Percentiles rank a stretch among this genome's conserved stretches.
Conservation (phyloP, 2,329 filamentous ascomycete species). For the Diaporthe amygdali region DNA sequence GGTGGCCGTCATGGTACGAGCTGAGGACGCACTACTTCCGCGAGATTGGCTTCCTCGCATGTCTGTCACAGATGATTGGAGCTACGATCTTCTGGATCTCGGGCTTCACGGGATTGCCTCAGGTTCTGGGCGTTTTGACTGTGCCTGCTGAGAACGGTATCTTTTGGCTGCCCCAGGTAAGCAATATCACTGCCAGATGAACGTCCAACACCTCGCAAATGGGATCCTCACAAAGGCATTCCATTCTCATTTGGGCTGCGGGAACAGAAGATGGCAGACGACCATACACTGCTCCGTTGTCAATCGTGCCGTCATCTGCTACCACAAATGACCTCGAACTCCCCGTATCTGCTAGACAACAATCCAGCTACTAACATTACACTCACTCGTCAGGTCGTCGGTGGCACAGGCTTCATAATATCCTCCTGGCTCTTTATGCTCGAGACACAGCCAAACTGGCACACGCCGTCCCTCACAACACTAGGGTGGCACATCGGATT, state of each 20-base stretch:
- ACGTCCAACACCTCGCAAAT: background rate
- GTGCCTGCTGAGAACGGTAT: slow-evolving; percentile 53
- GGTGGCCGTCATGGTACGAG: slow-evolving; percentile 64
- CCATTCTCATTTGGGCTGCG: no score
- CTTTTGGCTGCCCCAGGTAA: slow-evolving; percentile 66
- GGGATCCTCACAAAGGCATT: no score
- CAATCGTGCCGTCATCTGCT: background rate
- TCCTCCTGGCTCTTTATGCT: slow-evolving; percentile 66
- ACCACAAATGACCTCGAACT: background rate
- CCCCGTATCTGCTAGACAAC: background rate
- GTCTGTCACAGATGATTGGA: slow-evolving; percentile 58
- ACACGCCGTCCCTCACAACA: slow-evolving; percentile 56
- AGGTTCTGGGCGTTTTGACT: slow-evolving; percentile 57
- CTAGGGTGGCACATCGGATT: slow-evolving; percentile 72
- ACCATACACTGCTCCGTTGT: no score
- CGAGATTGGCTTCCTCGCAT: slow-evolving; percentile 68
- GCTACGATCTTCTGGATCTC: slow-evolving; percentile 70
- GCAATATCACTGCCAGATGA: slow-evolving; percentile 28
- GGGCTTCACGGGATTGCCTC: slow-evolving; percentile 64
- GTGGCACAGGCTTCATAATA: slow-evolving; percentile 66
- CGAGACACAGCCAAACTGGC: slow-evolving; percentile 70
- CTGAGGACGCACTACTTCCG: slow-evolving; percentile 64
- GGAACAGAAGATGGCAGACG: background rate
- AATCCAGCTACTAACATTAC: background rate
- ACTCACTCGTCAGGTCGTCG: slow-evolving; percentile 60